phyloP scores from a whole-genome alignment of 2,329 filamentous ascomycete species.

The Fusarium musae region DNA sequence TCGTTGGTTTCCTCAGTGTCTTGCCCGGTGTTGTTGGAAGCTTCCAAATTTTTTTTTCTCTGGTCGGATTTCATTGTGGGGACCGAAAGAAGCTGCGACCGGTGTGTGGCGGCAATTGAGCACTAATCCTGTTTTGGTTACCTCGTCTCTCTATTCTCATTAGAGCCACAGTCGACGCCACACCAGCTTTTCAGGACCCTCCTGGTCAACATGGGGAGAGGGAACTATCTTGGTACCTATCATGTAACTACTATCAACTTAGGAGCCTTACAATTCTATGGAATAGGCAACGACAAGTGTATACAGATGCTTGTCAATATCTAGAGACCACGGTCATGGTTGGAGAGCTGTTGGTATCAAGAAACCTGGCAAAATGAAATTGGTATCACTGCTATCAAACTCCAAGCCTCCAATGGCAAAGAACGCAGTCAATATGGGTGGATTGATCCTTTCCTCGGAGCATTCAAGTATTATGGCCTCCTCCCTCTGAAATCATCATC shows the following conservation, averaged over 20 bases:
- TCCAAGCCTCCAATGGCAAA: not conserved
- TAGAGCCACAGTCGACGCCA: no score
- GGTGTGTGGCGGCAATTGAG: conserved; percentile 38
- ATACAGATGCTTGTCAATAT: not conserved
- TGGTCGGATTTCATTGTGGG: conserved; percentile 47
- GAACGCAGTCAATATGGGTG: not conserved
- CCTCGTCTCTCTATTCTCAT: conserved; percentile 37
- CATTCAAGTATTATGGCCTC: not conserved
- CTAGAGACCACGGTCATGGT: not conserved
- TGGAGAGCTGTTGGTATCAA: not conserved
- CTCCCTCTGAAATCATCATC: not conserved
- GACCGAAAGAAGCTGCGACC: conserved; percentile 40
- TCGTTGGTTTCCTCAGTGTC: conserved; percentile 47
- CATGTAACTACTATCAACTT: not conserved
- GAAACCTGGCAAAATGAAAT: not conserved
- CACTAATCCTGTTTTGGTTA: conserved; percentile 20
- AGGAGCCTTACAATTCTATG: not conserved
- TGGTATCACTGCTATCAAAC: not conserved
- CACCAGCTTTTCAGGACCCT: no score
- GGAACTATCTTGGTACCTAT: conserved; percentile 17
- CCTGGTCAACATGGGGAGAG: no score
- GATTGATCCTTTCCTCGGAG: not conserved
- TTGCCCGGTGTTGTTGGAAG: conserved; percentile 47
- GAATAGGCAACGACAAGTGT: not conserved
- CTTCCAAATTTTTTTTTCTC: conserved; percentile 51